Base-by-base conservation (phyloP, 257 asterid species). In the Plectranthus barbatus region DNA sequence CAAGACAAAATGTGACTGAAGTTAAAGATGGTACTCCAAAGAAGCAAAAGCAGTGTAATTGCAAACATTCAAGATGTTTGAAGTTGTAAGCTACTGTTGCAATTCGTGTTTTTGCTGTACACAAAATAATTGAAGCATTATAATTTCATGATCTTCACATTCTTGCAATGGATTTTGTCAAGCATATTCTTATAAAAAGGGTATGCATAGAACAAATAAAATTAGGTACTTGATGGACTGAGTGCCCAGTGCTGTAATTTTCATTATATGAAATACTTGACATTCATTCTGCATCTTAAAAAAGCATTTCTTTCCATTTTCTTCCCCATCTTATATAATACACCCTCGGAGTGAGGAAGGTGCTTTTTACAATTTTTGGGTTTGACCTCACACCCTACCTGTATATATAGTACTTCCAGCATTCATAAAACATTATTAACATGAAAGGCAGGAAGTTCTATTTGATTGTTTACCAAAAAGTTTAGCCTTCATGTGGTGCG, bases 31-130 rank as follows among this genome's bases (percentile, higher is more conserved):
- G 85, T 58, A 92, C 98, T 31, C 97, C 98, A 18, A 89, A 92
- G 88, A 92, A 89, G 80, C 92, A 76, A 75, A 92, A 92, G 72
- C 98, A 84, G 80, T 92, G 98, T 59, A 92, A 92, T 70, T 92
- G 98, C 83, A 89, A 89, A 70, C 92, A 92, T 75, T 92, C 98
- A 1, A 84, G 91, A 56, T 92, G 98, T 79, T 78, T 92, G 76
- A 92, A 92, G 77, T 72, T 92, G 98, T 92, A 83, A 88, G 98
- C 64, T 74, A 14, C 64, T 75, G 39, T 47, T 24, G 49, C 17
- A 64, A 70, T 60, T 77, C 73, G 45, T 42, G 24, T 45, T 69
- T 66, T 62, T 61, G 59, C 53, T 57, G 15, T 56, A 26, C 61
- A 70, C 23, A 45, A 18, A 66, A 13, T 50, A 31, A 33, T 36